Base-by-base conservation (phyloP, 2,329 filamentous ascomycete species). In the Neobulgaria alba region DNA sequence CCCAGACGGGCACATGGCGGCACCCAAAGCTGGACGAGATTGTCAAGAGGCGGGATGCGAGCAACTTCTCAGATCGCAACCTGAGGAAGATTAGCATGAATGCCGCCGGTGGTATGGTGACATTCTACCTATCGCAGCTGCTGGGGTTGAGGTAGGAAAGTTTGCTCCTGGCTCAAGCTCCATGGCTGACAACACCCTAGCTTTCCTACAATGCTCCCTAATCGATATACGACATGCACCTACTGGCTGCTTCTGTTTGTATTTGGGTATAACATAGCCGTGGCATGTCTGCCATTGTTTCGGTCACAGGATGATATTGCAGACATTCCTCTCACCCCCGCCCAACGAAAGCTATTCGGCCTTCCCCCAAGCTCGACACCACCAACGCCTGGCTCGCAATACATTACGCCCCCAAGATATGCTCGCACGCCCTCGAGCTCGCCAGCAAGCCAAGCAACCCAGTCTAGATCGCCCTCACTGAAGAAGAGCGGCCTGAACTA, bases 21-120 rank as follows among this genome's bases (percentile, higher is more conserved):
- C 92, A 98, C 61, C 92, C 92, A 23, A 79, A 82, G 48, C 73
- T 95, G 50, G 75, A 87, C 56, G 90, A 96, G 64, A 93, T 98
- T 59, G 79, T 84, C 12, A 75, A 75, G 48, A 79, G 92, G 38
- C 85, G 88, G 58, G 81, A 85, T 60, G 81, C 80, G 15, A 78
- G 79, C 10, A 84, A 73, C 35, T 95, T 96, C 61, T 78, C 80
- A 41, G 79, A 89, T 53, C 76, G 75, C 59, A 90, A 95, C 50
- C 65, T 92, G 36, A 74, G 71, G 46, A 75, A 71, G 39, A 77
- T 94, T 38, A 58, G 77, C 20, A 77, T 80, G 63, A 95, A 93
- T 60, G 60, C 72, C 1, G 64, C 61, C 8, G 68, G 79, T 29
- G 57, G 84, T 29, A 30, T 74, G 20, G 52, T 62, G 10, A 69